Conservation (phyloP, 768 basidiomycete genomes). For the Phanerochaete carnosa region DNA sequence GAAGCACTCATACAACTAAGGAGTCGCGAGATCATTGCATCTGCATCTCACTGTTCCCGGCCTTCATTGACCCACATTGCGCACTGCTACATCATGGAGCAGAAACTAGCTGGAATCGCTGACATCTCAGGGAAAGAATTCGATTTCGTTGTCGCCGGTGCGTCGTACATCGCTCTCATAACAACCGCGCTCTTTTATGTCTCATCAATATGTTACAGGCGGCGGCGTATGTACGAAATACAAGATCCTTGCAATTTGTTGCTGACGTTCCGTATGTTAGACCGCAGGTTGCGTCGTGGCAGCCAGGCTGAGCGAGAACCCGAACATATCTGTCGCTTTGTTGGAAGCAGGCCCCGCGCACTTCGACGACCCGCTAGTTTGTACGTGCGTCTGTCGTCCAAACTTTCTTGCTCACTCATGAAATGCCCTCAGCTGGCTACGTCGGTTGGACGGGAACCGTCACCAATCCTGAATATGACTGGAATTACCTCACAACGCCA, state of each 20-base stretch:
- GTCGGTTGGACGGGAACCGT: constrained; percentile 7
- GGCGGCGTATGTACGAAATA: neutral
- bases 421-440: too few relatives aligned
- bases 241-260: neutral
- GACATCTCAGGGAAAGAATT: constrained; percentile 16
- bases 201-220: too few relatives aligned
- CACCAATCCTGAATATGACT: constrained; percentile 16
- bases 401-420: neutral
- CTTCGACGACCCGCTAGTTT: neutral
- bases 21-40: too few relatives aligned
- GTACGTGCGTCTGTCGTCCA: neutral
- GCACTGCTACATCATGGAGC: too few relatives aligned
- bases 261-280: neutral
- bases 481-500: constrained; percentile 10
- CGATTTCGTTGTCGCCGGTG: constrained; percentile 21
- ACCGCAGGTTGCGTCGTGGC: neutral
- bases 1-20: too few relatives aligned
- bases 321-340: too few relatives aligned
- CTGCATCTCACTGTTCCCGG: too few relatives aligned
- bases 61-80: too few relatives aligned
- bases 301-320: too few relatives aligned
- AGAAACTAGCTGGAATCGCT: constrained; percentile 9
- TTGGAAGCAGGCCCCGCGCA: too few relatives aligned
- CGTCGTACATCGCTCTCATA: neutral
- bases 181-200: neutral